phyloP scores from a whole-genome alignment of 2,329 filamentous ascomycete genomes.

The Fusarium goolgardi region DNA sequence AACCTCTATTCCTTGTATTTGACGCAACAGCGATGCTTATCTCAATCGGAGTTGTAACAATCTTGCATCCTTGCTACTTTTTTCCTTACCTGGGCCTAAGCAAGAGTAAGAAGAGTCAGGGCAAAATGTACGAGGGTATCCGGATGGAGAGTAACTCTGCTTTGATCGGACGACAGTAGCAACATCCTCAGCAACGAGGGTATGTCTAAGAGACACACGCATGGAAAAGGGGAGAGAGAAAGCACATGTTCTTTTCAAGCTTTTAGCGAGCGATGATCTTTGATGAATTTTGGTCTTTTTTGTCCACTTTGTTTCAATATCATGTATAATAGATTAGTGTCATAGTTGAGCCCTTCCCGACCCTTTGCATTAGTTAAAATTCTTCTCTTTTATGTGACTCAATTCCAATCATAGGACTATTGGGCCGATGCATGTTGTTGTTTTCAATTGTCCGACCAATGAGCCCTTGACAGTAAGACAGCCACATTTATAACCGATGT shows the following conservation, averaged over 20 bases:
- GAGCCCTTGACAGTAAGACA: background rate
- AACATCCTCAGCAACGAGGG: conserved; percentile 1
- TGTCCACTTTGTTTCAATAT: background rate
- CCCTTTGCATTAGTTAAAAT: conserved; percentile 9
- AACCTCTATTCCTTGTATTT: conserved; percentile 32
- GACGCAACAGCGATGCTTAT: conserved; percentile 32
- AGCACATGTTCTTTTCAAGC: background rate
- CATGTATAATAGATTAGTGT: background rate
- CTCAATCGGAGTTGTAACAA: conserved; percentile 21
- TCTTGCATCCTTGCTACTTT: conserved; percentile 29
- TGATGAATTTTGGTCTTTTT: background rate
- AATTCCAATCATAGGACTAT: background rate
- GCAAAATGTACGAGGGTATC: conserved; percentile 15
- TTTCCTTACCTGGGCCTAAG: conserved; percentile 31
- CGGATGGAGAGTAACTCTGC: conserved; percentile 18
- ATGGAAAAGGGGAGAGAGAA: background rate
- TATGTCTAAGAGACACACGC: background rate
- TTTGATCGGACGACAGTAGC: conserved; percentile 6
- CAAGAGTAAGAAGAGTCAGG: conserved; percentile 24
- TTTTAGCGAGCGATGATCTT: background rate
- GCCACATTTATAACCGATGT: conserved; percentile 17
- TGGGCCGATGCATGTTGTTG: conserved; percentile 3
- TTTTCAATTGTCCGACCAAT: background rate
- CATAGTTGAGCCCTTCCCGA: background rate
- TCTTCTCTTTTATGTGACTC: conserved; percentile 5